Conservation (phyloP, 306 rosid species). For the Vigna radiata region DNA sequence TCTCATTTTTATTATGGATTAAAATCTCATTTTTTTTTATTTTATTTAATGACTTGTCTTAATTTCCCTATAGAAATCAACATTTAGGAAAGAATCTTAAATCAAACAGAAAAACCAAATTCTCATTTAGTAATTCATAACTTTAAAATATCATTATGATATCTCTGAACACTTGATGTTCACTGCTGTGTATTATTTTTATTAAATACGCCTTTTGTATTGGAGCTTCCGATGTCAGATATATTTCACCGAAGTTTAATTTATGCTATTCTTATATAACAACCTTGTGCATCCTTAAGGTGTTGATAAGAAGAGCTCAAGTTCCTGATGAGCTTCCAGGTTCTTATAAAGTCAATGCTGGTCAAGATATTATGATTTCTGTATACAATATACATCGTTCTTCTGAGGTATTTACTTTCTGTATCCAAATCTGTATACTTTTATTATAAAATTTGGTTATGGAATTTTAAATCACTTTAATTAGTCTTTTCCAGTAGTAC, state of each 20-base stretch:
- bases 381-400: slow-evolving; percentile 93
- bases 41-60: neutral
- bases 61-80: neutral
- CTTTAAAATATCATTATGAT: neutral
- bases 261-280: slow-evolving; percentile 33
- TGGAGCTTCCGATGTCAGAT: slow-evolving; percentile 27
- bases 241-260: slow-evolving; percentile 8
- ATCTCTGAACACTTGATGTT: slow-evolving; percentile 4
- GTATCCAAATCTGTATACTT: slow-evolving; percentile 6
- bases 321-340: slow-evolving; percentile 89
- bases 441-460: slow-evolving; percentile 9
- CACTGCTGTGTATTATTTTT: slow-evolving; percentile 15
- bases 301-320: slow-evolving; percentile 92
- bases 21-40: neutral
- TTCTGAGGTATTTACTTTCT: slow-evolving; percentile 65
- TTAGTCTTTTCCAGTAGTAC: neutral
- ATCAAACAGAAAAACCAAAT: neutral
- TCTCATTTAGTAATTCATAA: neutral
- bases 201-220: slow-evolving; percentile 22
- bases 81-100: slow-evolving; percentile 13
- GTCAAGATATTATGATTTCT: slow-evolving; percentile 98
- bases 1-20: neutral
- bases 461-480: slow-evolving; percentile 16
- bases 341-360: slow-evolving; percentile 79
- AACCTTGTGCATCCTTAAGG: slow-evolving; percentile 57